Evolutionary conservation across 2,329 filamentous ascomycete species (phyloP), one percentile per base, ranked within the genome.

Genomic region (Cordyceps farinosa): DNA sequence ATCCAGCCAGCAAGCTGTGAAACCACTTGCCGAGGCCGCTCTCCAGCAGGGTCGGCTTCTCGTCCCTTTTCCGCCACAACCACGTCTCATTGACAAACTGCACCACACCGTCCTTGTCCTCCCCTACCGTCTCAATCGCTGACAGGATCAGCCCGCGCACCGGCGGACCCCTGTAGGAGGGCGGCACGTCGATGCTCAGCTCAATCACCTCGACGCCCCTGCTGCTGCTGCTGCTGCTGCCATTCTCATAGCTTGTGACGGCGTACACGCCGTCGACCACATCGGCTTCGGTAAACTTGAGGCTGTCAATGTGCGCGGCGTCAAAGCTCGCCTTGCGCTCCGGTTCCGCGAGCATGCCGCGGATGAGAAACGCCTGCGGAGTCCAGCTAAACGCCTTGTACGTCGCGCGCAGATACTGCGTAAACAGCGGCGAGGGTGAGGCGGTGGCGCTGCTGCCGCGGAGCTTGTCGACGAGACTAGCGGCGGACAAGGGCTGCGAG

Each of bases 81-180:
- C 75, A 76, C n/a, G 75, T 76, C 70, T 77, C 75, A 63, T 76
- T 76, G 52, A 75, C 68, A 55, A 77, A 73, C 8, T 72, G 67
- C 32, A 72, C 65, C 13, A 55, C 47, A 1, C 60, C 60, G 4
- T 60, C 60, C 4, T 51, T 45, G 2, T 10, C 57, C 10, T 63
- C 59, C 47, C 22, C 22, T 22, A 22, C 22, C 22, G 22, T 22
- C 22, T 64, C 56, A 15, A 60, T 36, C 10, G 64, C 62, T 30
- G 54, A 61, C 50, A 67, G 38, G n/a, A 68, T 63, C 27, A 67
- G 50, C 10, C 64, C 66, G 1, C 61, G 53, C 13, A 68, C 53
- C 13, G 64, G 34, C 34, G 64, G 65, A 1, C 66, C 66, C 30
- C 22, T 60, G 48, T 67, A 66, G 27, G 48, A 53, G 38, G 62